Evolutionary conservation across 768 basidiomycete species (phyloP).

Genomic region (Termitomyces sp.): DNA sequence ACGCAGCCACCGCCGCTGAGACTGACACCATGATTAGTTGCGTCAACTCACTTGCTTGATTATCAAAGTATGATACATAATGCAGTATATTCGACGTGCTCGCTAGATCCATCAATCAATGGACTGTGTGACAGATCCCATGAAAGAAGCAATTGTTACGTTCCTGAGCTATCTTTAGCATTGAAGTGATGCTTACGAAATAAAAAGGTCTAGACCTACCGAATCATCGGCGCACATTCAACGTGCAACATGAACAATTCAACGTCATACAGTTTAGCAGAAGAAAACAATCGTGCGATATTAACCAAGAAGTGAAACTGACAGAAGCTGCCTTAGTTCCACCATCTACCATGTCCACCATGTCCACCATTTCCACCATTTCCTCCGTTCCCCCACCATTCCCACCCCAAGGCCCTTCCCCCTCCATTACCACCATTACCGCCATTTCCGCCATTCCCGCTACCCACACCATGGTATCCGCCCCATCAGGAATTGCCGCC

Average conservation of each 20-base stretch:
- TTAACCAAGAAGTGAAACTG: background rate
- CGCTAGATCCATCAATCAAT: no score
- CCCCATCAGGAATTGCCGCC: background rate
- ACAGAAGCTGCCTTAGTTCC: no score
- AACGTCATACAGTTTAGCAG: no score
- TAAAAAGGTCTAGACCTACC: no score
- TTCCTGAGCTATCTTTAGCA: no score
- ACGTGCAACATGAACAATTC: no score
- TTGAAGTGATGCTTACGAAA: no score
- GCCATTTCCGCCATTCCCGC: background rate
- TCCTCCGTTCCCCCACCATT: background rate
- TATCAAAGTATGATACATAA: background rate
- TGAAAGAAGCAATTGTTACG: no score
- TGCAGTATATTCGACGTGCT: no score
- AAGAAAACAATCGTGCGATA: background rate
- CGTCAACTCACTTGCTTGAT: background rate
- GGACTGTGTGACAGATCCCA: no score
- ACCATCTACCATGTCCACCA: background rate
- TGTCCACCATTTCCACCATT: background rate
- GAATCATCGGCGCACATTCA: no score
- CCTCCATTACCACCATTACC: background rate
- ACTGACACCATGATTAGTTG: background rate
- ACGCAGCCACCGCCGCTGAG: background rate
- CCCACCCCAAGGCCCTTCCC: background rate
- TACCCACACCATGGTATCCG: background rate